A percentile compares a stretch with the other conserved stretches of the same genome.
Evolutionary conservation across 345 rosid species (phyloP).

Genomic region (Trapa incisa): DNA sequence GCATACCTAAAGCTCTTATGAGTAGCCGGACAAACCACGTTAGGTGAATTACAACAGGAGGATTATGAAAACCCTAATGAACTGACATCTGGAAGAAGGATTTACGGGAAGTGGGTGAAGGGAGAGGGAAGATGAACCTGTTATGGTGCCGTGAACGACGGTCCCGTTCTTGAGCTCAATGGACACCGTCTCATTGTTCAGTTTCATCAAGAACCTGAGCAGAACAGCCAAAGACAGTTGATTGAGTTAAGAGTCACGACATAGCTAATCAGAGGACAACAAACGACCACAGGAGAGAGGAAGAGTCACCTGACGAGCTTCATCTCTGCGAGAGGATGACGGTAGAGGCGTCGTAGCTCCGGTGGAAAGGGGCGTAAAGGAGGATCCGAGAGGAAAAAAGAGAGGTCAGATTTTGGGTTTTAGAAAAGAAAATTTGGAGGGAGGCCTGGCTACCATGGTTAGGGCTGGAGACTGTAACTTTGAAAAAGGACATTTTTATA

Average conservation of each 20-base stretch:
- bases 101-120: not conserved
- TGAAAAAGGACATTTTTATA: no score
- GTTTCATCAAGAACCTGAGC: conserved; percentile 90
- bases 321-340: conserved; percentile 12
- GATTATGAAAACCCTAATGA: not conserved
- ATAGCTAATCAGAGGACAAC: not conserved
- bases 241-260: not conserved
- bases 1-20: not conserved
- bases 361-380: not conserved
- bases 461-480: not conserved
- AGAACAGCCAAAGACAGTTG: not conserved
- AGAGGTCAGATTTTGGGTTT: not conserved
- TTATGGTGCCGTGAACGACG: conserved; percentile 82
- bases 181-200: conserved; percentile 92
- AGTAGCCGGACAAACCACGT: not conserved
- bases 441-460: not conserved
- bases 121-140: conserved; percentile 32
- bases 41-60: not conserved
- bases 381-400: not conserved
- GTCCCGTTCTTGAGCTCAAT: conserved; percentile 18
- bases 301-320: conserved; percentile 40
- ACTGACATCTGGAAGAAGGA: no score
- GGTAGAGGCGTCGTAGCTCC: conserved; percentile 9
- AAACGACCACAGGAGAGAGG: not conserved
- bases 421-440: not conserved